phyloP scores from a whole-genome alignment of 176 grass and related monocot species.

The Neostapfia colusana region DNA sequence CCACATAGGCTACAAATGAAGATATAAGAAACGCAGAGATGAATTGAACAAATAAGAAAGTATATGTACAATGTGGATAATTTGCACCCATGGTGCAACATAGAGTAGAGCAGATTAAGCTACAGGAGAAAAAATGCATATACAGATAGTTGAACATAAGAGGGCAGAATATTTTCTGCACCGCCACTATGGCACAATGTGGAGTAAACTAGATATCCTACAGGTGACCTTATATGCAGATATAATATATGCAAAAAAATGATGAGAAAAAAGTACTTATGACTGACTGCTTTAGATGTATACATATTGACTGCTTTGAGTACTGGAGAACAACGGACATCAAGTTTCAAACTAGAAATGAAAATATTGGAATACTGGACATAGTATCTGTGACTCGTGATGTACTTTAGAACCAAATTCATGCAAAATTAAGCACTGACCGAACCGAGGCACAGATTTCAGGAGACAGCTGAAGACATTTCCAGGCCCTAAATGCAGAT shows the following conservation, averaged over 20 bases:
- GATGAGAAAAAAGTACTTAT: not conserved
- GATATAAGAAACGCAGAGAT: constrained; percentile 7
- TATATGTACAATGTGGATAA: not conserved
- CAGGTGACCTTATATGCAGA: no score
- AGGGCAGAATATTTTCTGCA: no score
- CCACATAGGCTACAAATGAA: not conserved
- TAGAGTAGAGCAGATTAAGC: not conserved
- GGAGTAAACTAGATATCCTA: not conserved
- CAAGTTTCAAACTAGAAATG: constrained; percentile 9
- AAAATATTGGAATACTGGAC: not conserved
- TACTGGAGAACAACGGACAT: not conserved
- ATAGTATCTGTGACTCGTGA: not conserved
- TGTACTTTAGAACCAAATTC: constrained; percentile 54
- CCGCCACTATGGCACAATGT: not conserved
- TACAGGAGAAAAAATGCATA: no score
- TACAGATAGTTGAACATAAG: not conserved
- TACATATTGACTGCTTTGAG: not conserved
- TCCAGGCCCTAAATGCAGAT: constrained; percentile 73
- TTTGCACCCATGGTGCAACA: not conserved
- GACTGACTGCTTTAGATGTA: not conserved
- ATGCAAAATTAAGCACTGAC: constrained; percentile 65
- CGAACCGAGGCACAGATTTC: constrained; percentile 60
- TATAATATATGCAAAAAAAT: no score
- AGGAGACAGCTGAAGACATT: constrained; percentile 72
- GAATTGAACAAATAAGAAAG: not conserved